Evolutionary conservation across 140 eudicot species (phyloP).

Genomic region (Stevia rebaudiana): DNA sequence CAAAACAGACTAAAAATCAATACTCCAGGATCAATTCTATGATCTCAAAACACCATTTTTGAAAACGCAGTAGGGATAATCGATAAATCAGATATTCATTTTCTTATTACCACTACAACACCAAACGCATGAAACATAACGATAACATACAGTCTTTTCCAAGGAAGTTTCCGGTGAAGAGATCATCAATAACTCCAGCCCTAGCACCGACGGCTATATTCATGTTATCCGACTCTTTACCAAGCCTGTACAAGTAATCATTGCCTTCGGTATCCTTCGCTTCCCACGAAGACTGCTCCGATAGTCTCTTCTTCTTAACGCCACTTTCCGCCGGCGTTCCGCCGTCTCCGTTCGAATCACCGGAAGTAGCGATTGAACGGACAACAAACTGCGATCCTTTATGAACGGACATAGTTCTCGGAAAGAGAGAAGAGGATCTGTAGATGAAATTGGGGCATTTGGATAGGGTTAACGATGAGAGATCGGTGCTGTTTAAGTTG

Average conservation of each 20-base stretch:
- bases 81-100: neutral
- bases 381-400: conserved; percentile 20
- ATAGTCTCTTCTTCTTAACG: conserved; percentile 38
- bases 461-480: conserved; percentile 26
- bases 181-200: conserved; percentile 88
- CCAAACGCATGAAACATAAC: neutral
- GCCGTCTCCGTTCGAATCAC: conserved; percentile 31
- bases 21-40: neutral
- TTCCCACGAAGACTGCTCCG: conserved; percentile 95
- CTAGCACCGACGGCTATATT: conserved; percentile 92
- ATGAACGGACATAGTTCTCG: neutral
- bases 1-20: neutral
- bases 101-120: neutral
- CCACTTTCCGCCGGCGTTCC: conserved; percentile 12
- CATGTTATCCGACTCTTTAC: conserved; percentile 90
- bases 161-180: conserved; percentile 75
- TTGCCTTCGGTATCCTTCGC: conserved; percentile 67
- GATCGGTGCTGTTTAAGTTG: conserved; percentile 29
- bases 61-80: neutral
- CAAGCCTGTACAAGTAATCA: conserved; percentile 88
- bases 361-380: conserved; percentile 33
- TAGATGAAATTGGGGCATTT: conserved; percentile 19
- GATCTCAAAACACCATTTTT: neutral
- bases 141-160: conserved; percentile 71
- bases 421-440: conserved; percentile 11